Base-by-base conservation (phyloP, 306 rosid species). In the Gastrolobium bilobum region DNA sequence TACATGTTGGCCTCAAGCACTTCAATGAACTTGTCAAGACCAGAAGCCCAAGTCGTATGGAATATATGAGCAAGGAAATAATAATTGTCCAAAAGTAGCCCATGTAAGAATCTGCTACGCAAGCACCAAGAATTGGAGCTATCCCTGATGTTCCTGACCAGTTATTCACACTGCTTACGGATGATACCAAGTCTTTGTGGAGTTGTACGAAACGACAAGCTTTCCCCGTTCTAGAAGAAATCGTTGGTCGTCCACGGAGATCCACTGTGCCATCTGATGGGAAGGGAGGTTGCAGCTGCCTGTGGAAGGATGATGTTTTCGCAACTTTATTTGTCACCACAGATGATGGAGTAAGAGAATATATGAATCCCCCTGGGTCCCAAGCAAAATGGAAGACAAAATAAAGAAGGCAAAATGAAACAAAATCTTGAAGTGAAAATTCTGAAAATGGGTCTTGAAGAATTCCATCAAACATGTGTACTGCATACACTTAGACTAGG, bases 31-130 rank as follows among this genome's bases (percentile, higher is more conserved):
- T 88, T 26, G 95, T 88, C 33, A 87, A 62, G 9, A 90, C 87
- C 59, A 92, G 83, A 31, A 90, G 86, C 78, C 73, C 74, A 87
- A 90, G 73, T 47, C 96, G 96, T 76, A 61, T 60, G 86, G 82
- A 88, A 63, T 92, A 86, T 50, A 92, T 71, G 79, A 90, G 81
- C 14, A 92, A 87, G 1, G 97, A 89, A 14, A 86, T 15, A 29
- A 91, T 87, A 87, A 92, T 89, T 4, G 97, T 90, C 96, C 97
- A 89, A 46, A 88, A 92, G 3, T 93, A 93, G 14, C 96, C 96
- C 13, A 88, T 13, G 85, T 68, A 92, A 76, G 94, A 79, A 82
- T 92, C 96, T 2, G 94, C 92, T 2, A 90, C 26, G 84, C 84
- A 90, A 44, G 97, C 96, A 2, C 96, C 96, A 15, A 88, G 84